Base-by-base conservation (phyloP, 805 yeast species). In the Hanseniaspora pseudoguilliermondii region DNA sequence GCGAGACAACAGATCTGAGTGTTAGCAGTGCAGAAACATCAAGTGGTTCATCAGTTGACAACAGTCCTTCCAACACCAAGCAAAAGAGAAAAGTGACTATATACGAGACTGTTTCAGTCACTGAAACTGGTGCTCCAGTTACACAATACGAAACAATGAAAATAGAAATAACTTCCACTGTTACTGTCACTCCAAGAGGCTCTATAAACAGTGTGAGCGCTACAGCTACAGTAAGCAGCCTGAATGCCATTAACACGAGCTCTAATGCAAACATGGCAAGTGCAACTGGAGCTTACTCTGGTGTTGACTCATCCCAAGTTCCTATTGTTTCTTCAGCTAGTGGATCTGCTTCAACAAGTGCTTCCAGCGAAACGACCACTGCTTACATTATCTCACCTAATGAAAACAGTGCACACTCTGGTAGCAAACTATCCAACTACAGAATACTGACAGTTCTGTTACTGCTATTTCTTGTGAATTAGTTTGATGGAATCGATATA, bases 51-150 rank as follows among this genome's bases (percentile, higher is more conserved):
- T 25, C 55, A 1, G 25, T 29, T 21, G n/a, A n/a, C 23, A 16
- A 3, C 38, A 42, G 39, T 16, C 8, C 18, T 7, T 16, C 47
- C 16, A 41, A 13, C 13, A 54, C 57, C 20, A 54, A 43, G 20
- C 40, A 48, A 38, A 54, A 54, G 44, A 48, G 57, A 47, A 54
- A 35, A 21, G 53, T 54, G 16, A 54, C 57, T 10, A 32, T 54
- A 15, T 54, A 41, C 20, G 57, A 54, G 43, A 54, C 57, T n/a
- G 54, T 54, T 5, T 54, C 57, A 10, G 48, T 54, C 11, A 54
- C 57, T 9, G 29, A 51, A 15, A 54, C 53, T 11, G 57, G 27
- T 15, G 34, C 20, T n/a, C 21, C 49, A 13, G 32, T 54, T 5
- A 54, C 57, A 25, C 20, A 47, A 21, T 54, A 48, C 36, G 29